Percentiles rank a stretch among this genome's conserved stretches.
Conservation (phyloP, 768 basidiomycete genomes). For the Kwoniella dejecticola region DNA sequence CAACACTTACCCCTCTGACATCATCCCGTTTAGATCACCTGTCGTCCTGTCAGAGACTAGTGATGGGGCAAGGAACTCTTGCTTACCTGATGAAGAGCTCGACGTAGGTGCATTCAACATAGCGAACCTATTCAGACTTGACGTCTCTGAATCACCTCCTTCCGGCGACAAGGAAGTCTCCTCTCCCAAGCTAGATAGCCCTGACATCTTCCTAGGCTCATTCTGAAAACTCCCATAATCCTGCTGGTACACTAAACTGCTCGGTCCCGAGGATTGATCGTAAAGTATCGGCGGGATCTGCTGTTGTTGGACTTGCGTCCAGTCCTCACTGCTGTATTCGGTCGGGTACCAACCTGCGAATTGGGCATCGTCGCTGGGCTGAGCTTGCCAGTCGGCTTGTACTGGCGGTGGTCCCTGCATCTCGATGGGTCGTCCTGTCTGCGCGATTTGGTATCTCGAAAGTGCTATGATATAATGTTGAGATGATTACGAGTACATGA, state of each 20-base stretch:
- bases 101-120: background rate
- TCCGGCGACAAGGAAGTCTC: constrained; percentile 1
- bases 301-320: background rate
- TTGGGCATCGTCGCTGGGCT: background rate
- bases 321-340: background rate
- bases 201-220: constrained; percentile 6
- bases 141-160: background rate
- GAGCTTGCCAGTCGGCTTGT: background rate
- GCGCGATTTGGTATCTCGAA: too few species aligned
- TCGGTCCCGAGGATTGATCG: background rate
- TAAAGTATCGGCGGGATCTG: background rate
- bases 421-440: background rate
- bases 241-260: background rate
- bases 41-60: background rate
- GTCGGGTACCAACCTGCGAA: constrained; percentile 2
- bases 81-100: constrained; percentile 7
- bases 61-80: too few species aligned
- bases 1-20: constrained; percentile 1
- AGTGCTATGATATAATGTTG: too few species aligned
- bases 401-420: constrained; percentile 1
- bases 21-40: constrained; percentile 5
- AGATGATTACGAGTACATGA: too few species aligned
- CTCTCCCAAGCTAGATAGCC: constrained; percentile 3
- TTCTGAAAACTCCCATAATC: background rate
- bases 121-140: background rate